phyloP scores from a whole-genome alignment of 2,329 filamentous ascomycete species.

The Fusarium zealandicum region DNA sequence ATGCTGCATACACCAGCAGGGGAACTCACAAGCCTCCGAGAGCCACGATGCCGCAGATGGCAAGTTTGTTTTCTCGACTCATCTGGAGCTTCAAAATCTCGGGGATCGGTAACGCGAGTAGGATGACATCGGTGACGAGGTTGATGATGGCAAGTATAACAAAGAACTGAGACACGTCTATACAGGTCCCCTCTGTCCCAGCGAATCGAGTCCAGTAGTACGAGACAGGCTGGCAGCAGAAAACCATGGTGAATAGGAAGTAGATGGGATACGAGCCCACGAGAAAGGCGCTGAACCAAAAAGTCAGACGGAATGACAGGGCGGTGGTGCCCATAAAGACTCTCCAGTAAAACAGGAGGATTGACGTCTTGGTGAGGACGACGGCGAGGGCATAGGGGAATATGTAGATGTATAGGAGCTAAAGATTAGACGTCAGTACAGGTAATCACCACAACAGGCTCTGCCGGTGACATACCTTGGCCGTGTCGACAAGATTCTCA shows the following conservation, averaged over 20 bases:
- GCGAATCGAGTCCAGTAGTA: slow-evolving; percentile 23
- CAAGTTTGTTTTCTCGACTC: not conserved
- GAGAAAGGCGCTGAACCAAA: not conserved
- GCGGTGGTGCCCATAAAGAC: not conserved
- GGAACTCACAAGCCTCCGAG: not conserved
- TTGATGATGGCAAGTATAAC: slow-evolving; percentile 24
- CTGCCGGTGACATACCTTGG: not conserved
- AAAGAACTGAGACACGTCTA: slow-evolving; percentile 18
- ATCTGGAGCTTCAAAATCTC: slow-evolving; percentile 15
- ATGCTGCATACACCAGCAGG: not conserved
- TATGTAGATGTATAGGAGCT: not conserved
- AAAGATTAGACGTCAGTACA: not conserved
- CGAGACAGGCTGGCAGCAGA: slow-evolving; percentile 11
- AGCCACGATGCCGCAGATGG: not conserved
- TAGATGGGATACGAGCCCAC: not conserved
- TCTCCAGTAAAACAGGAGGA: not conserved
- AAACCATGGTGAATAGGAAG: slow-evolving; percentile 7
- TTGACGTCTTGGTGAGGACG: not conserved
- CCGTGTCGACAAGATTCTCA: not conserved
- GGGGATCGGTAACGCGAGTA: slow-evolving; percentile 18
- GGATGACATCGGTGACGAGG: slow-evolving; percentile 19
- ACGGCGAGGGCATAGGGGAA: not conserved
- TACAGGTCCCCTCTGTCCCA: slow-evolving; percentile 16
- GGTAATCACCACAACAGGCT: not conserved
- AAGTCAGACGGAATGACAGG: slow-evolving; percentile 10